Percentiles rank a stretch among this genome's conserved stretches.
Conservation (phyloP, 768 basidiomycete species). For the Neoboletus brunneissimus region DNA sequence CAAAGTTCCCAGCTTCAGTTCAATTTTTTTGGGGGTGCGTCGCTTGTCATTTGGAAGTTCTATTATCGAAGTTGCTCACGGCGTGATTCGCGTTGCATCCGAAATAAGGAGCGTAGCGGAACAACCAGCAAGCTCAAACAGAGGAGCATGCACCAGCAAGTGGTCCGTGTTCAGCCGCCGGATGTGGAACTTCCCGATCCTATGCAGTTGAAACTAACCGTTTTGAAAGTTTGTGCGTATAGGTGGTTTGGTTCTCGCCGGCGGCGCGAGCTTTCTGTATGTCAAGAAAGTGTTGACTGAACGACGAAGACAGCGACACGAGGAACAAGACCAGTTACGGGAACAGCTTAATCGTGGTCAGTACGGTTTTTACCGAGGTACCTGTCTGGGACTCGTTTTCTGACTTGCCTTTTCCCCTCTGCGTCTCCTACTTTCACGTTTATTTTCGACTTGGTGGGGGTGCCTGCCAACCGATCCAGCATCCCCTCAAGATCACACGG, state of each 20-base stretch:
- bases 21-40: constrained; percentile 10
- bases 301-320: constrained; percentile 23
- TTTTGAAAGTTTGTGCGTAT: constrained; percentile 22
- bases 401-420: constrained; percentile 8
- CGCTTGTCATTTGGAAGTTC: constrained; percentile 1
- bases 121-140: not conserved
- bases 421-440: not conserved
- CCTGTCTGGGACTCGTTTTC: not conserved
- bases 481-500: constrained; percentile 4
- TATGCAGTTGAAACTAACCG: not conserved
- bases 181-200: not conserved
- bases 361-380: not conserved
- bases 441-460: not conserved
- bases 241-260: constrained; percentile 28
- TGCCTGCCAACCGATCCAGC: not conserved
- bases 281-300: constrained; percentile 29
- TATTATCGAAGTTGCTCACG: not conserved
- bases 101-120: constrained; percentile 3
- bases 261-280: constrained; percentile 30
- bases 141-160: constrained; percentile 15
- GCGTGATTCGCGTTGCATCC: not conserved
- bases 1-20: constrained; percentile 14
- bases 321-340: constrained; percentile 15
- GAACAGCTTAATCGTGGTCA: constrained; percentile 9
- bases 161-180: constrained; percentile 12